Base-by-base conservation (phyloP, 768 basidiomycete genomes). In the Boletus reticuloceps region DNA sequence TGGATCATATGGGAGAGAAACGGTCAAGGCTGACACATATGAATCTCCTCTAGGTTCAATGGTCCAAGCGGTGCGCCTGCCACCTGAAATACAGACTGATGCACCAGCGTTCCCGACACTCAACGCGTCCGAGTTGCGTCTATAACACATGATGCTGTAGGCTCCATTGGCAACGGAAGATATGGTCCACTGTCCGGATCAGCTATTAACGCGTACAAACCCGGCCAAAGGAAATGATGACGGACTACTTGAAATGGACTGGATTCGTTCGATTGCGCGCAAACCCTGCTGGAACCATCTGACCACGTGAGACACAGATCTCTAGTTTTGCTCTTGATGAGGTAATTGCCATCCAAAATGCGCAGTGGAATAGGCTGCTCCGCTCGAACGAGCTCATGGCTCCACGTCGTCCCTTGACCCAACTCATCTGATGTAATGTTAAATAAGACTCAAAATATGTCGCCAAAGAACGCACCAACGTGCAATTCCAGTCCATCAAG, bases 31-130 rank as follows among this genome's bases (percentile, higher is more conserved):
- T 39, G 22, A 55, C 54, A 55, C 49, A 12, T 40, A 51, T 45
- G 43, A 20, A 25, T 45, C 38, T 10, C 54, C 49, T 22, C 54
- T 51, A 8, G 42, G 48, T n/a, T 55, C 54, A 25, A 55, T 44
- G 20, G 48, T 55, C 49, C 54, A 55, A 25, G 49, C 46, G 17
- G 52, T 40, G 5, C n/a, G 38, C 25, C 3, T 16, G 5, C 38
- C 12, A 25, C 14, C 44, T 9, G 22, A 12, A 10, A 20, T 34
- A 27, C 50, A 45, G 10, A 52, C 20, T 20, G 20, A 16, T 36
- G 25, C 25, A 13, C 29, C 29, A 14, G 43, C 0, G 8, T 12
- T 45, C 43, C 32, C 41, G 2, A 11, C 14, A 46, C n/a, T 38
- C 51, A 52, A 38, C n/a, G 12, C 20, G 6, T 29, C 16, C 6